Base-by-base conservation (phyloP, 108 stramenopile genomes). In the Nitzschia sp. region DNA sequence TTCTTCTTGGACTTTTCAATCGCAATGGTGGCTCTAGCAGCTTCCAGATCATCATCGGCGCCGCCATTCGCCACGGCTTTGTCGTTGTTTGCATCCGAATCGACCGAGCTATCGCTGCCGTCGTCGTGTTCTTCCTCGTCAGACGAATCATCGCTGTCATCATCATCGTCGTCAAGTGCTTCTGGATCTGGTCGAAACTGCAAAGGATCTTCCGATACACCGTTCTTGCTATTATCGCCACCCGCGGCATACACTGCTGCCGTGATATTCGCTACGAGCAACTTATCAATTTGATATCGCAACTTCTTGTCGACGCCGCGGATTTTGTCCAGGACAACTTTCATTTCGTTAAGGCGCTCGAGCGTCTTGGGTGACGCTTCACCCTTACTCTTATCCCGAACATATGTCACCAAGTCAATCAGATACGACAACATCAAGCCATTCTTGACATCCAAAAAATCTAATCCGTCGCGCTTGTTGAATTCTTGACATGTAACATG, bases 241-340 rank as follows among this genome's bases (percentile, higher is more conserved):
- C 70, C 82, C 30, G 72, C 59, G 18, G 75, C 75, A 68, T 77
- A 82, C 34, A 68, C 21, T 11, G 88, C 74, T 25, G 74, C 64
- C 1, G 68, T 60, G 9, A 81, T 72, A 47, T 75, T 59, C 31
- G 85, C 49, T 0, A 87, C 74, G 19, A 93, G 49, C 36, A 95
- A 60, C 62, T 91, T 91, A 54, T 95, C 94, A 54, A 95, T 87
- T 58, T 92, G 91, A 71, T 95, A 93, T 18, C 88, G 75, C 70
- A 95, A 78, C 61, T 91, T 89, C 56, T 90, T 91, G 65, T 95
- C 91, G 8, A 95, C 57, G 8, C 90, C 90, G 17, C 90, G 84
- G 49, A 87, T 79, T 56, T 91, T 95, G 46, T 95, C 94, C 26
- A 95, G 67, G 21, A 85, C 90, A 19, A 75, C 75, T 68, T 82